Conservation (phyloP, 805 yeast genomes). For the Zygosaccharomyces gambellarensis region DNA sequence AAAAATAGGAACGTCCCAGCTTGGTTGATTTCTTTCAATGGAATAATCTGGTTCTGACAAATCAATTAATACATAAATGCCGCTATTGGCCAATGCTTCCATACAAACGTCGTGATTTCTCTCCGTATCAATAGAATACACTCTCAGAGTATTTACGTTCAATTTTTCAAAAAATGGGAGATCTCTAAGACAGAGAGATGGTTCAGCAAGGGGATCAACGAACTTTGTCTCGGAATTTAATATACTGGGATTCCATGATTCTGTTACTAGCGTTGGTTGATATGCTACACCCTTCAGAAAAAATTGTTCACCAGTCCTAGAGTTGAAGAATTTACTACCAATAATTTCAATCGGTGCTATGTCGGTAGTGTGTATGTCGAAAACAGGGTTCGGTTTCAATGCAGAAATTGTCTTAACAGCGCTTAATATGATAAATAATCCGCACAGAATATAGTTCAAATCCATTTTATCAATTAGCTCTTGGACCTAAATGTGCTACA, state of each 20-base stretch:
- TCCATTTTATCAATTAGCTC: neutral
- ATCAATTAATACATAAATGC: slow-evolving; percentile 88
- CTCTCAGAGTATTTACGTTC: slow-evolving; percentile 74
- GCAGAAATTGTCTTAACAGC: slow-evolving; percentile 4
- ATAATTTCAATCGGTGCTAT: slow-evolving; percentile 48
- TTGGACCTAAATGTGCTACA: neutral
- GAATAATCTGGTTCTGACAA: slow-evolving; percentile 80
- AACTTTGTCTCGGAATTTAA: slow-evolving; percentile 28
- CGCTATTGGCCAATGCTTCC: slow-evolving; percentile 69
- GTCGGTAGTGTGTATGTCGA: neutral
- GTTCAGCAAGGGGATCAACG: slow-evolving; percentile 76
- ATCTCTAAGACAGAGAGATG: slow-evolving; percentile 69
- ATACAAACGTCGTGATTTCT: slow-evolving; percentile 74
- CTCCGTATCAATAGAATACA: slow-evolving; percentile 75
- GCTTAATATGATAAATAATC: neutral
- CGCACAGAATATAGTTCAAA: neutral
- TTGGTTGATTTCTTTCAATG: slow-evolving; percentile 70
- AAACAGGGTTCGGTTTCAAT: neutral
- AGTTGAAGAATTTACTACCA: slow-evolving; percentile 74
- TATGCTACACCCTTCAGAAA: slow-evolving; percentile 85
- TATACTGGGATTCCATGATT: slow-evolving; percentile 34
- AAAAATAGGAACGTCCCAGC: slow-evolving; percentile 69
- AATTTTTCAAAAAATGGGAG: slow-evolving; percentile 67
- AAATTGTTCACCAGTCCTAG: slow-evolving; percentile 72
- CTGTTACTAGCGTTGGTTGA: slow-evolving; percentile 51